These are phyloP conservation scores for Vitis riparia DNA, from an alignment of 164 flowering plant genomes.

Conservation along the genomic window DNA sequence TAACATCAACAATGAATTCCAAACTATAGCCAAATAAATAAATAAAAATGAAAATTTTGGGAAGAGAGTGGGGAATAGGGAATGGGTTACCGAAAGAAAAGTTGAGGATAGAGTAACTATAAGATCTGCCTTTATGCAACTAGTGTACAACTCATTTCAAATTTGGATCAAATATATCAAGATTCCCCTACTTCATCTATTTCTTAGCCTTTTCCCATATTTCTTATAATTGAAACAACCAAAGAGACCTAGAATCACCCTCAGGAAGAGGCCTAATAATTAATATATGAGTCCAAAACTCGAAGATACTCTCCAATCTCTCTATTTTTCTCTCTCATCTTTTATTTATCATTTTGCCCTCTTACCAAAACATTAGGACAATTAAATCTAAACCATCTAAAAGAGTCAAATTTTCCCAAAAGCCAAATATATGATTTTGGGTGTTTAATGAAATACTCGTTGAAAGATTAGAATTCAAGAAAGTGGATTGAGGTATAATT, in stretches of 20 bases:
- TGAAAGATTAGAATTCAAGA: too few species aligned
- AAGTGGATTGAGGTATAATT: too few species aligned
- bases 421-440: constrained; percentile 6
- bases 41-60: too few species aligned
- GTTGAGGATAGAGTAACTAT: constrained; percentile 38
- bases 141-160: constrained; percentile 27
- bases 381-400: constrained; percentile 19
- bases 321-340: background rate
- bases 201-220: too few species aligned
- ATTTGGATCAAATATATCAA: constrained; percentile 26
- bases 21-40: too few species aligned
- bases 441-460: constrained; percentile 3
- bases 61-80: too few species aligned
- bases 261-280: constrained; percentile 3
- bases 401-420: constrained; percentile 8
- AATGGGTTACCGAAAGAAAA: constrained; percentile 29
- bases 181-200: background rate
- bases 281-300: constrained; percentile 36
- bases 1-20: too few species aligned
- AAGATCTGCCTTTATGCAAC: constrained; percentile 41
- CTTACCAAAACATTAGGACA: background rate
- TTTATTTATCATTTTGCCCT: constrained; percentile 16
- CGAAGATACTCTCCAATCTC: constrained; percentile 20
- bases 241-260: constrained; percentile 9
- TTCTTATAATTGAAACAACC: background rate